Percentiles rank a stretch among this genome's conserved stretches.
Evolutionary conservation across 805 yeast species (phyloP).

Genomic region (Metschnikowia cubensis): DNA sequence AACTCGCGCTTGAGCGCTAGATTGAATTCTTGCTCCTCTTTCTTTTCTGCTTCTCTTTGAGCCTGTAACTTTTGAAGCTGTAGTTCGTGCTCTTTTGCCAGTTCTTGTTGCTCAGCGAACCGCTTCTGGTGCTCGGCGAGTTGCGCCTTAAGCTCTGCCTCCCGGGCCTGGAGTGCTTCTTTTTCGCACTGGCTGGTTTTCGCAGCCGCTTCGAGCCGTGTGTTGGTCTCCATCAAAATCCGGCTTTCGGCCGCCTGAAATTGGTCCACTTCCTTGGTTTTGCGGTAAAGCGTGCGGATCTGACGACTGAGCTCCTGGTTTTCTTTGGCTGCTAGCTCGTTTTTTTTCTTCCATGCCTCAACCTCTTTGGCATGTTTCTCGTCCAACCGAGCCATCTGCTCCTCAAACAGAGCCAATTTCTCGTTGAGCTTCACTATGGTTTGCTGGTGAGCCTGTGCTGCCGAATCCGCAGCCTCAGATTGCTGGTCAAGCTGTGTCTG

Average conservation of each 20-base stretch:
- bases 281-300: slow-evolving; percentile 2
- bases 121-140: neutral
- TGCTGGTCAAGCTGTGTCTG: neutral
- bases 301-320: slow-evolving; percentile 6
- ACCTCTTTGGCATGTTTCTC: neutral
- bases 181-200: neutral
- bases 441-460: neutral
- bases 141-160: neutral
- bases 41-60: neutral
- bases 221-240: slow-evolving; percentile 1
- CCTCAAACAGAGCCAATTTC: slow-evolving; percentile 1
- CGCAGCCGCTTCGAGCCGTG: slow-evolving; percentile 2
- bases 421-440: neutral
- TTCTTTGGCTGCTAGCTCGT: neutral
- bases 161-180: neutral
- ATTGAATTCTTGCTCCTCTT: slow-evolving; percentile 1
- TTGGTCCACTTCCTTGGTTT: slow-evolving; percentile 4
- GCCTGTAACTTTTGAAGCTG: neutral
- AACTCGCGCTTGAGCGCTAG: slow-evolving; percentile 2
- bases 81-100: neutral
- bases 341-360: neutral
- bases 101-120: neutral
- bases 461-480: neutral
- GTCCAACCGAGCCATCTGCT: neutral
- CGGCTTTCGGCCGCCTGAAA: slow-evolving; percentile 9